A percentile compares a stretch with the other conserved stretches of the same genome.
These are phyloP conservation scores for Jasminum sambac DNA, from an alignment of 257 asterid species.

Conservation along the genomic window DNA sequence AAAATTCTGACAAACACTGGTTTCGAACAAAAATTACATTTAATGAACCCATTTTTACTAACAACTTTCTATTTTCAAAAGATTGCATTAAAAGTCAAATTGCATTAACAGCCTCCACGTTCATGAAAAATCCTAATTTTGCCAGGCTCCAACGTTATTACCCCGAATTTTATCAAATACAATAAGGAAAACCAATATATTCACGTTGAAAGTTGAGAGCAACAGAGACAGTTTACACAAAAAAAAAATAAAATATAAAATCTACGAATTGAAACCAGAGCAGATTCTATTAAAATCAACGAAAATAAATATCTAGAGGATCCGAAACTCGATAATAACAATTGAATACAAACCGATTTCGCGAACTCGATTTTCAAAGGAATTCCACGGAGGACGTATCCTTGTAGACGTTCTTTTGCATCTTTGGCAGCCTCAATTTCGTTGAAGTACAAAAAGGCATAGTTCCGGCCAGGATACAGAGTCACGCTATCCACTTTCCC, in stretches of 20 bases:
- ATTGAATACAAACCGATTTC: conserved; percentile 81
- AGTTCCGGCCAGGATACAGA: conserved; percentile 67
- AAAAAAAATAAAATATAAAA: neutral
- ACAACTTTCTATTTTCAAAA: neutral
- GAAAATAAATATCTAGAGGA: conserved; percentile 20
- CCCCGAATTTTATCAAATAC: neutral
- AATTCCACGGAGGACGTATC: conserved; percentile 58
- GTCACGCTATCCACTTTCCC: conserved; percentile 75
- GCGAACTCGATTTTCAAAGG: conserved; percentile 80
- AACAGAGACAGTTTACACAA: neutral
- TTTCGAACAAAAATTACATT: neutral
- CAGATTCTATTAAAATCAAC: conserved; percentile 14
- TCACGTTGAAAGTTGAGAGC: neutral
- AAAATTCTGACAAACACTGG: neutral
- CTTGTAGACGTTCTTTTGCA: conserved; percentile 76
- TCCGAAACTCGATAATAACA: conserved; percentile 22
- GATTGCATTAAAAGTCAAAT: neutral
- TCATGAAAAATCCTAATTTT: neutral
- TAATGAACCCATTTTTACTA: neutral
- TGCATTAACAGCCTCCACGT: neutral
- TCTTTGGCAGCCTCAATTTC: conserved; percentile 64
- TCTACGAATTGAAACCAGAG: neutral
- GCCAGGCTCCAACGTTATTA: neutral
- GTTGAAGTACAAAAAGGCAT: conserved; percentile 70
- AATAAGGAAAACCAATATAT: neutral